phyloP scores from a whole-genome alignment of 345 rosid species.

The Citrus reticulata region DNA sequence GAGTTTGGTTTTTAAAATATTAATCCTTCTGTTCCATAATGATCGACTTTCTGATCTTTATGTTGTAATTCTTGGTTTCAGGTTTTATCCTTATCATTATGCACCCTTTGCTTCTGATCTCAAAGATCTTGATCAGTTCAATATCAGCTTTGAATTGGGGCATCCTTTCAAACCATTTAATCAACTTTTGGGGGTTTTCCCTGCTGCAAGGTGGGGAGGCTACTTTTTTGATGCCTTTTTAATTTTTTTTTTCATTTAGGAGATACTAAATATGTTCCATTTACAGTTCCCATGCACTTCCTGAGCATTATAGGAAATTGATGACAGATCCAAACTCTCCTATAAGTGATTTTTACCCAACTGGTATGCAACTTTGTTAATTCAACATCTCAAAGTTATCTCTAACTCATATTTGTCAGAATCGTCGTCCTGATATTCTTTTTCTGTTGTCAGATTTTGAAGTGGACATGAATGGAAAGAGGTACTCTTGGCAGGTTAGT shows the following conservation, averaged over 20 bases:
- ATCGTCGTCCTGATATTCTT: constrained; percentile 16
- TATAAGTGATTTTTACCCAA: constrained; percentile 81
- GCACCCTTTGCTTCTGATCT: constrained; percentile 99
- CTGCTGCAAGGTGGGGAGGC: constrained; percentile 74
- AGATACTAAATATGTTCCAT: constrained; percentile 15
- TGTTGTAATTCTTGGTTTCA: constrained; percentile 25
- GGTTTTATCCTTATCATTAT: constrained; percentile 97
- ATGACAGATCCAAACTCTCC: constrained; percentile 90
- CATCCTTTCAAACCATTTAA: constrained; percentile 87
- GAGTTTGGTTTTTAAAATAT: not conserved
- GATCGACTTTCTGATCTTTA: not conserved
- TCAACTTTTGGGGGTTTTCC: constrained; percentile 92
- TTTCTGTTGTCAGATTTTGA: constrained; percentile 62
- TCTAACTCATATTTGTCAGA: constrained; percentile 8
- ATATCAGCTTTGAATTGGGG: constrained; percentile 70
- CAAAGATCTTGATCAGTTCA: constrained; percentile 62
- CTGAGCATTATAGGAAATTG: constrained; percentile 63
- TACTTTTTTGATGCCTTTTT: not conserved
- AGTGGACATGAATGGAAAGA: constrained; percentile 93
- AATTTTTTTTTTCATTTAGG: not conserved
- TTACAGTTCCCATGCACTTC: constrained; percentile 94
- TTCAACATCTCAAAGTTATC: not conserved
- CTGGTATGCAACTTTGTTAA: constrained; percentile 41
- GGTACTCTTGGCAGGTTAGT: constrained; percentile 86
- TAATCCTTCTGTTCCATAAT: not conserved